Evolutionary conservation across 1,284 basidiomycete species (phyloP).

Genomic region (Papiliotrema terrestris): DNA sequence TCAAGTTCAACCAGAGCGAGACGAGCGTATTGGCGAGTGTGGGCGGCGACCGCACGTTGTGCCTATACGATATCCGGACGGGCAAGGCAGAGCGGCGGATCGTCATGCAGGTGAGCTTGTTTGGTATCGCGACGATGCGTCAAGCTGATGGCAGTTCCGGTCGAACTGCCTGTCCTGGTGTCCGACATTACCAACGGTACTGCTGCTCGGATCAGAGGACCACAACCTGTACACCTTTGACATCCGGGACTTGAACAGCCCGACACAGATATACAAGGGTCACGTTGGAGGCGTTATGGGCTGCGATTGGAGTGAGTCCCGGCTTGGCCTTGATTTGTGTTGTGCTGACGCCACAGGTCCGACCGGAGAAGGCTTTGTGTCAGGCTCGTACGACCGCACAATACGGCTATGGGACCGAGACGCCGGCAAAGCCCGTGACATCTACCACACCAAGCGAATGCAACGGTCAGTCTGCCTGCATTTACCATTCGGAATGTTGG

Average conservation of each 20-base stretch:
- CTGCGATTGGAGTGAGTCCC: conserved; percentile 71
- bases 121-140: conserved; percentile 3
- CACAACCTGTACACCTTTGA: conserved; percentile 99
- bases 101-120: conserved; percentile 75
- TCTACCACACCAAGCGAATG: conserved; percentile 99
- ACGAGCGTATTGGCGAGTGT: conserved; percentile 88
- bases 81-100: conserved; percentile 89
- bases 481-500: too few species aligned
- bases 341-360: conserved; percentile 53
- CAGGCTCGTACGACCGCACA: conserved; percentile 94
- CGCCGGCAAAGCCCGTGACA: conserved; percentile 75
- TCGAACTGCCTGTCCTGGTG: conserved; percentile 92
- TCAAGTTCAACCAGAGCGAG: conserved; percentile 92
- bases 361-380: conserved; percentile 93
- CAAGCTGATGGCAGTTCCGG: conserved; percentile 58
- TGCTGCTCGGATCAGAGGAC: conserved; percentile 93
- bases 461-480: conserved; percentile 62
- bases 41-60: conserved; percentile 91
- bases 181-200: conserved; percentile 85
- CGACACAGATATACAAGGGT: conserved; percentile 93
- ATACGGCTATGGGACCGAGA: conserved; percentile 91
- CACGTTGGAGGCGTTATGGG: conserved; percentile 94
- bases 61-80: conserved; percentile 91
- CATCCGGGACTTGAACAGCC: conserved; percentile 75
- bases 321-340: neutral